Conservation (phyloP, 108 stramenopile genomes). For the Cyclotella choctawhatcheeana region DNA sequence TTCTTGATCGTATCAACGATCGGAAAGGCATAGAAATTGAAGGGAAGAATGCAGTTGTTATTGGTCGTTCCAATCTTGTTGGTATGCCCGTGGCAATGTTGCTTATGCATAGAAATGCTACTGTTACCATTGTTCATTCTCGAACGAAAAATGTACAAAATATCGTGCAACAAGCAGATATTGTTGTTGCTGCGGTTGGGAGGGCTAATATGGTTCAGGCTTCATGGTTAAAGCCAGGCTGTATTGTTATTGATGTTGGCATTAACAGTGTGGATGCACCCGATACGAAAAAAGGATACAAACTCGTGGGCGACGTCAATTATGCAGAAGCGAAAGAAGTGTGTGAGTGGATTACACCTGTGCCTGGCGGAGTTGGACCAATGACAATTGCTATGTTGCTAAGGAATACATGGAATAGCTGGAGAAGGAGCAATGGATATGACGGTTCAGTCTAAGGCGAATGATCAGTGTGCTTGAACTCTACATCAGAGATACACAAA, state of each 20-base stretch:
- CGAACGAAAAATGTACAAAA: conserved; percentile 71
- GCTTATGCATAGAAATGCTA: conserved; percentile 89
- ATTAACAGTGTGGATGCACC: conserved; percentile 92
- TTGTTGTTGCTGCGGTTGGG: conserved; percentile 97
- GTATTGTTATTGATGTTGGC: conserved; percentile 97
- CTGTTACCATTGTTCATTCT: conserved; percentile 97
- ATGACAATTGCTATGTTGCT: conserved; percentile 99
- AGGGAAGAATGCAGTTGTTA: conserved; percentile 95
- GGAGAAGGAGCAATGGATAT: conserved; percentile 46
- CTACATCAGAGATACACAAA: no score
- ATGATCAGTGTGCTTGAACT: no score
- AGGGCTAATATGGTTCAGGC: conserved; percentile 84
- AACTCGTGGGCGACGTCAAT: conserved; percentile 96
- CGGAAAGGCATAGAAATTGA: conserved; percentile 60
- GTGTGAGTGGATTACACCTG: conserved; percentile 93
- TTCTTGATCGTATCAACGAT: conserved; percentile 81
- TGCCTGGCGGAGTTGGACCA: conserved; percentile 99
- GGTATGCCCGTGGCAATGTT: conserved; percentile 95
- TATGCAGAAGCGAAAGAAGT: conserved; percentile 74
- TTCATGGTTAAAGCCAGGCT: conserved; percentile 95
- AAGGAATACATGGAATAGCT: conserved; percentile 91
- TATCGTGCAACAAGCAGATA: conserved; percentile 87
- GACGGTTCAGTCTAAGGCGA: background rate
- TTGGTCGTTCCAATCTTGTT: conserved; percentile 92
- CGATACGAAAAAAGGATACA: conserved; percentile 81